Percentiles rank a stretch among this genome's conserved stretches.
phyloP scores from a whole-genome alignment of 768 basidiomycete species.

The Russula ochroleuca region DNA sequence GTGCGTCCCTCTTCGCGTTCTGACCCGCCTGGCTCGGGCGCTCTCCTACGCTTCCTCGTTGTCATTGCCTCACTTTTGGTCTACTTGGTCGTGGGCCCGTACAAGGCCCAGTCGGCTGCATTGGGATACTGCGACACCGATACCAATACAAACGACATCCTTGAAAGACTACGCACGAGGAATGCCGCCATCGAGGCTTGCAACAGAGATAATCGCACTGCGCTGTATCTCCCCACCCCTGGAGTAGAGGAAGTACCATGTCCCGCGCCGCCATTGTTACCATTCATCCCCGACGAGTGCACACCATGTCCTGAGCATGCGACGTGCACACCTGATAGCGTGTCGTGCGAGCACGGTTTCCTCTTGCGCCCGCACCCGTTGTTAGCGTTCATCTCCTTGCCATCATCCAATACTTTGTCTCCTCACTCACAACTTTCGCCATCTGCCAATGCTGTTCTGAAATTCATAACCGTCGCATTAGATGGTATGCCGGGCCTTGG shows the following conservation, averaged over 20 bases:
- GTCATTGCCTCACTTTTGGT: slow-evolving; percentile 36
- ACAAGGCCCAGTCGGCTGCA: slow-evolving; percentile 61
- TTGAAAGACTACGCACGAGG: slow-evolving; percentile 47
- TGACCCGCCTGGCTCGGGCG: slow-evolving; percentile 18
- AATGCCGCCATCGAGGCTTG: slow-evolving; percentile 52
- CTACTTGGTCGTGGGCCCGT: slow-evolving; percentile 35
- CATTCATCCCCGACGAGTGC: slow-evolving; percentile 58
- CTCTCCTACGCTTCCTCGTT: slow-evolving; percentile 42
- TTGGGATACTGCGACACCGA: slow-evolving; percentile 77
- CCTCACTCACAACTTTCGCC: slow-evolving; percentile 30
- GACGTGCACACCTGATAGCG: slow-evolving; percentile 50
- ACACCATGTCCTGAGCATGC: slow-evolving; percentile 63
- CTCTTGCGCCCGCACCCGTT: slow-evolving; percentile 54
- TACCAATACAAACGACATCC: slow-evolving; percentile 50
- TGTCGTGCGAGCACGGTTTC: slow-evolving; percentile 66
- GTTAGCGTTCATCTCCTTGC: slow-evolving; percentile 42
- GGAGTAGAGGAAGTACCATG: slow-evolving; percentile 36
- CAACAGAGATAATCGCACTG: slow-evolving; percentile 50
- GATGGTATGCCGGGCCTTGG: slow-evolving; percentile 75
- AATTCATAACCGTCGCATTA: slow-evolving; percentile 28
- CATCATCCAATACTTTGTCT: slow-evolving; percentile 38
- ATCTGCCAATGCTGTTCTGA: slow-evolving; percentile 35
- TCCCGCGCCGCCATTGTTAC: slow-evolving; percentile 51
- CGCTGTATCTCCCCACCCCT: slow-evolving; percentile 36
- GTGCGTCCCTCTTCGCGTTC: slow-evolving; percentile 14